Base-by-base conservation (phyloP, 345 rosid species). In the Salix arbutifolia region DNA sequence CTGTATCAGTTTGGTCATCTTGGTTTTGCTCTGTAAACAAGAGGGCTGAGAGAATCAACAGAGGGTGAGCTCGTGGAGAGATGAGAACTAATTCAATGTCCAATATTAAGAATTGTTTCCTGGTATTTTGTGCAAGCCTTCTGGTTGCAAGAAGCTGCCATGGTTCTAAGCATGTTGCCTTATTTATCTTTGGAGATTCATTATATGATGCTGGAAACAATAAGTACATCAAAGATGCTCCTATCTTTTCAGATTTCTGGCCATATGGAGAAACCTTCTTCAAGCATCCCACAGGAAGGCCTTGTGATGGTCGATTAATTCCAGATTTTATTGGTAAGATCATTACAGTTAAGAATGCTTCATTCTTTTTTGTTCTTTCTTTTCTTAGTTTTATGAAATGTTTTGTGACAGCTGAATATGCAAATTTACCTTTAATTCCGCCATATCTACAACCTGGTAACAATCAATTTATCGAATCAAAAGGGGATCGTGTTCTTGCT, bases 101-200 rank as follows among this genome's bases (percentile, higher is more conserved):
- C 48, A 6, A 30, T n/a, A 23, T 19, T 21, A 4, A 65, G 35
- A 65, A 4, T 16, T 44, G 31, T 4, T 31, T 33, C 19, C 8
- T 61, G 48, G 48, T 74, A 2, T 65, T 65, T 74, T 74, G 18
- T 65, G 70, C 18, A 44, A 60, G 6, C 28, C 26, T 74, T 28
- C 4, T 48, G n/a, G 17, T 13, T 13, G 31, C 78, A 50, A 10
- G 12, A 25, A 65, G 11, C 40, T 35, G 37, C 17, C 21, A 4
- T 8, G 18, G 21, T 46, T 38, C 40, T 7, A 42, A 62, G 21
- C 58, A 67, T 21, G 67, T 61, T 2, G 78, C 85, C 5, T 21
- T 84, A 23, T 81, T 85, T 69, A 46, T 83, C 7, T 81, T 85
- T 18, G 88, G 90, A 25, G 90, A 87, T 65, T 85, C 90, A 1